phyloP scores from a whole-genome alignment of 2,329 filamentous ascomycete genomes.

The Sodiomyces alkalinus region DNA sequence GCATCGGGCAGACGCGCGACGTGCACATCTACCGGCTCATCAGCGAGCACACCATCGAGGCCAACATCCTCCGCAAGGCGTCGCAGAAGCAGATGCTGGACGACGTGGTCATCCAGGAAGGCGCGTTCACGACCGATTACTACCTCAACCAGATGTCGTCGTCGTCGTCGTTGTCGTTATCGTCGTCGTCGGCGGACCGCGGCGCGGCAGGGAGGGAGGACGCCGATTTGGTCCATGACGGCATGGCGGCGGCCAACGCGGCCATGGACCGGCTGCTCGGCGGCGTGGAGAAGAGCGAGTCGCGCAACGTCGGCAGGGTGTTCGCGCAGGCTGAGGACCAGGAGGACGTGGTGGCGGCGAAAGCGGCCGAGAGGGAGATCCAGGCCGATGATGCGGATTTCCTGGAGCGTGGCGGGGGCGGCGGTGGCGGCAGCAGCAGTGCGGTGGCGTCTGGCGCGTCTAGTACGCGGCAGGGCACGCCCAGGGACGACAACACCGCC shows the following conservation, averaged over 20 bases:
- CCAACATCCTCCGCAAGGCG: slow-evolving; percentile 90
- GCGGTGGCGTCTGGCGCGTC: slow-evolving; percentile 29
- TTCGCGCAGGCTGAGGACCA: slow-evolving; percentile 84
- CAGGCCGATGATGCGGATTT: slow-evolving; percentile 79
- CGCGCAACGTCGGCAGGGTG: slow-evolving; percentile 49
- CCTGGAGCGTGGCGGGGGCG: slow-evolving; percentile 46
- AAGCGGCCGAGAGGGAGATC: slow-evolving; percentile 77
- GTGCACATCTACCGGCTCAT: slow-evolving; percentile 95
- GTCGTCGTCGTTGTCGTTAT: too few species aligned
- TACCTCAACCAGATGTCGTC: slow-evolving; percentile 58
- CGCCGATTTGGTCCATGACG: slow-evolving; percentile 40
- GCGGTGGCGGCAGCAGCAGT: too few species aligned
- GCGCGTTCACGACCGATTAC: slow-evolving; percentile 93
- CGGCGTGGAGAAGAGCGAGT: slow-evolving; percentile 42
- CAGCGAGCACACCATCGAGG: slow-evolving; percentile 89
- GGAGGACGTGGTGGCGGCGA: slow-evolving; percentile 81
- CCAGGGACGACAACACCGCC: slow-evolving; percentile 22
- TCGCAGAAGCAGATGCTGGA: slow-evolving; percentile 97
- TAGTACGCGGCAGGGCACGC: slow-evolving; percentile 35
- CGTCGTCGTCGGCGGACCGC: too few species aligned
- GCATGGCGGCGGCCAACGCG: slow-evolving; percentile 57
- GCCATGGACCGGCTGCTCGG: slow-evolving; percentile 80
- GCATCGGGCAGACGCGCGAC: slow-evolving; percentile 92
- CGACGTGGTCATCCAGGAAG: slow-evolving; percentile 96
- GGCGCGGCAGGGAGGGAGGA: slow-evolving; percentile 53